phyloP scores from a whole-genome alignment of 768 basidiomycete genomes.

The Strobilomyces dryophilus region DNA sequence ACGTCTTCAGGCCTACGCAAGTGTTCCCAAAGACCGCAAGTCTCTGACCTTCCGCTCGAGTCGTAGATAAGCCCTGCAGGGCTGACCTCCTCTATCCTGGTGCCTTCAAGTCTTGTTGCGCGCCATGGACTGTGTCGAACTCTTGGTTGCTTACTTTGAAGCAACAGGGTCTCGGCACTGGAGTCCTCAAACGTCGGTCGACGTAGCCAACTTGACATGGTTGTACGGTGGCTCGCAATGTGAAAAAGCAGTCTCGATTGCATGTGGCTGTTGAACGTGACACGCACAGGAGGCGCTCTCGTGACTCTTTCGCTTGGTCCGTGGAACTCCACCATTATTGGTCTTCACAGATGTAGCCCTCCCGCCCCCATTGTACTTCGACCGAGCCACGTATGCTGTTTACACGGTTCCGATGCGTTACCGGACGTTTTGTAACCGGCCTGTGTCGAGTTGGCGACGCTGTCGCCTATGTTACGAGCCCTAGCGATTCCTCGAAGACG shows the following conservation, averaged over 20 bases:
- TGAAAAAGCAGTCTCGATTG: conserved; percentile 21
- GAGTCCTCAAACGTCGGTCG: conserved; percentile 48
- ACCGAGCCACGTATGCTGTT: conserved; percentile 35
- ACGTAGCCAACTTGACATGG: conserved; percentile 54
- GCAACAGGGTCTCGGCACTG: conserved; percentile 25
- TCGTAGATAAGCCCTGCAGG: conserved; percentile 13
- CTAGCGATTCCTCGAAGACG: neutral
- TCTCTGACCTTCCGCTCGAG: conserved; percentile 39
- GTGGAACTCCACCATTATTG: conserved; percentile 10
- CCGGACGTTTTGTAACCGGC: conserved; percentile 17
- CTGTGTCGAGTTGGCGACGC: conserved; percentile 5
- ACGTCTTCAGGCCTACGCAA: conserved; percentile 36
- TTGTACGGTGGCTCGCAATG: conserved; percentile 35
- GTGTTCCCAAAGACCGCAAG: conserved; percentile 38
- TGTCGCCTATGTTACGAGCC: conserved; percentile 1
- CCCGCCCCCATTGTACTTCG: conserved; percentile 20
- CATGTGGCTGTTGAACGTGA: conserved; percentile 24
- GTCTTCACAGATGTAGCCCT: conserved; percentile 19
- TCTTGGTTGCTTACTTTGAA: conserved; percentile 18
- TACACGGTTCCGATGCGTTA: conserved; percentile 31
- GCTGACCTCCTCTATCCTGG: conserved; percentile 42
- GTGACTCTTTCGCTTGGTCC: conserved; percentile 7
- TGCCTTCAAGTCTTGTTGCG: conserved; percentile 48
- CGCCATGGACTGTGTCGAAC: conserved; percentile 45
- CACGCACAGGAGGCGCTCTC: conserved; percentile 34